Evolutionary conservation across 2,329 filamentous ascomycete genomes (phyloP), one percentile per base, ranked within the genome.

Genomic region (Penicillium capsulatum): DNA sequence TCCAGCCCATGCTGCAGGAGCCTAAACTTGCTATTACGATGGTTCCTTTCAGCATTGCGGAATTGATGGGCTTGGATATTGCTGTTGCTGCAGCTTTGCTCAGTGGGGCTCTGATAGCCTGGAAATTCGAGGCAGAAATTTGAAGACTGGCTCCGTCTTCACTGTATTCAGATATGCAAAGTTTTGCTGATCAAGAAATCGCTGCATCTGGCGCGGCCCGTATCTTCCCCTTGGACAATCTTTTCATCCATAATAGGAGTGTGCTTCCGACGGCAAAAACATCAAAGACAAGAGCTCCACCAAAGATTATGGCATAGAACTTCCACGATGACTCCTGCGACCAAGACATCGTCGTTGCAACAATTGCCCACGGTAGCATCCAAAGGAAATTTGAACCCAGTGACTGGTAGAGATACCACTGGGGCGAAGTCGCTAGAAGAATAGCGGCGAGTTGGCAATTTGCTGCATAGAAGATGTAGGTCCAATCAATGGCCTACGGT

Each of bases 391-490:
- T 39, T 17, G 36, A 33, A 10, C 36, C 31, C 3, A 34, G n/a
- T 20, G 30, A 30, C 31, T 39, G 36, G 24, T 34, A 39, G 0
- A 86, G 67, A 55, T 85, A 87, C 81, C 80, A 86, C 2, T 66
- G 65, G 0, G 82, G 81, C 0, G 72, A 64, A 0, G 81, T 84
- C 0, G 83, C 78, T 0, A 85, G 69, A 0, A 88, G 60, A 0
- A 87, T 67, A 0, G 79, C 74, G 0, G 81, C 79, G 0, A 87
- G 64, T 52, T 86, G 47, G 76, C 31, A 41, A 7, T 43, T 40
- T 7, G 43, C 15, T 9, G 41, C 44, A 11, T 51, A 47, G 20
- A 47, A 45, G 19, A 48, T 48, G 34, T 47, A 46, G 1, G 41
- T 44, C 45, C 38, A 47, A 26, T 42, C 38, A 9, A 44, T 38